Conservation (phyloP, 257 asterid genomes). For the Ocimum tenuiflorum region DNA sequence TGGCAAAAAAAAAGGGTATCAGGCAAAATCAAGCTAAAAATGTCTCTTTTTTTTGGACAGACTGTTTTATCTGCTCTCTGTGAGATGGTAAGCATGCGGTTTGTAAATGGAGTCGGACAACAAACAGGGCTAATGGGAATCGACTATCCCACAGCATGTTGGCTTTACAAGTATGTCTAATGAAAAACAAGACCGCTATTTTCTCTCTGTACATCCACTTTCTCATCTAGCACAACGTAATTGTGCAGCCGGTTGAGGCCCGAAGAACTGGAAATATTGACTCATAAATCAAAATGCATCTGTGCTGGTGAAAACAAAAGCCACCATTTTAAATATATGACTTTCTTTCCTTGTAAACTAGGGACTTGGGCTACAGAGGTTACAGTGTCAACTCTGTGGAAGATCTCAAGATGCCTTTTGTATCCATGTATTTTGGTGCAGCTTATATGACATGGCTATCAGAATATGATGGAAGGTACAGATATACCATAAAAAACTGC, state of each 20-base stretch:
- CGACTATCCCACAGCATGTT: constrained; percentile 83
- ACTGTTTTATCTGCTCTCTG: constrained; percentile 65
- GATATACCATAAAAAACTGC: neutral
- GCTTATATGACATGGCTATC: constrained; percentile 86
- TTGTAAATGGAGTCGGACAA: constrained; percentile 71
- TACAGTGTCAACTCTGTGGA: constrained; percentile 67
- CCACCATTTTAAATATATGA: neutral
- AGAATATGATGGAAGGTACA: constrained; percentile 81
- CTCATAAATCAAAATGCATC: neutral
- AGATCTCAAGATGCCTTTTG: constrained; percentile 82
- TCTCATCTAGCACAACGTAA: no score
- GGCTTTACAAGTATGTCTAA: constrained; percentile 81
- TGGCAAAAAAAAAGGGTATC: no score
- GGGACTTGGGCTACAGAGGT: constrained; percentile 67
- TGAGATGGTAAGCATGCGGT: constrained; percentile 85
- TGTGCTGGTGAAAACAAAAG: neutral
- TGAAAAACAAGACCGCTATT: no score
- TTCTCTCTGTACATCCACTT: no score
- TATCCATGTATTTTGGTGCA: constrained; percentile 92
- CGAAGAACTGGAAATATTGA: neutral
- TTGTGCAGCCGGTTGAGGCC: no score
- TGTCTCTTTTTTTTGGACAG: constrained; percentile 37
- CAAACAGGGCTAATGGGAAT: constrained; percentile 92
- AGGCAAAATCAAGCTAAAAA: neutral
- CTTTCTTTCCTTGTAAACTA: constrained; percentile 29